phyloP scores from a whole-genome alignment of 2,329 filamentous ascomycete genomes.

The Xylogone sp. region DNA sequence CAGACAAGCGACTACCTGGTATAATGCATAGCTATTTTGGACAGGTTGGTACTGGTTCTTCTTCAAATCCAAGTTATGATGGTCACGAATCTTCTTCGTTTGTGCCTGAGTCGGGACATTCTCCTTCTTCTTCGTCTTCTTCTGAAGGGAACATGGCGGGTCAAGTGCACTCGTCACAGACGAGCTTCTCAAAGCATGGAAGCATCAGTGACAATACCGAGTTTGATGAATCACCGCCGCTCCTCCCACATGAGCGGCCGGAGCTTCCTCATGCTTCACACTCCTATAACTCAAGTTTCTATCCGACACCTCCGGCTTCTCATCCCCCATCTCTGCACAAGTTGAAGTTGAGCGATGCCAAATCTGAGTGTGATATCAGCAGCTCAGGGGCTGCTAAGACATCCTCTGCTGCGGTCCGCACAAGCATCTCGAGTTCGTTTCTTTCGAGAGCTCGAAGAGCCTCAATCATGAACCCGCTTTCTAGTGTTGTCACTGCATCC shows the following conservation, averaged over 20 bases:
- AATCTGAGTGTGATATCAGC: slow-evolving; percentile 34
- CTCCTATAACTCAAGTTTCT: slow-evolving; percentile 33
- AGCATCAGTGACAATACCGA: slow-evolving; percentile 15
- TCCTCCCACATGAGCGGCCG: slow-evolving; percentile 18
- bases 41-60: slow-evolving; percentile 94
- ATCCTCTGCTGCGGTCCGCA: slow-evolving; percentile 29
- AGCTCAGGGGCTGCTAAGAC: slow-evolving; percentile 28
- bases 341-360: slow-evolving; percentile 36
- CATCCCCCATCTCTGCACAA: slow-evolving; percentile 41
- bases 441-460: slow-evolving; percentile 38
- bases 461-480: slow-evolving; percentile 54
- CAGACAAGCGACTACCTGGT: slow-evolving; percentile 91
- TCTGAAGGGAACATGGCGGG: slow-evolving; percentile 16
- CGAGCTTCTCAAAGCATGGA: slow-evolving; percentile 21
- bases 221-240: slow-evolving; percentile 17
- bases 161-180: slow-evolving; percentile 19
- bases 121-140: slow-evolving; percentile 15
- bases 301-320: slow-evolving; percentile 57
- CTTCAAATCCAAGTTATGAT: slow-evolving; percentile 32
- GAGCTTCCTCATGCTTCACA: slow-evolving; percentile 16
- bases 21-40: slow-evolving; percentile 96
- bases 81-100: slow-evolving; percentile 23
- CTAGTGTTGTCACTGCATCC: slow-evolving; percentile 59
- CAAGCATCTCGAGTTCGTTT: slow-evolving; percentile 40
- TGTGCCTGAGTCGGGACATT: slow-evolving; percentile 15